Evolutionary conservation across 164 flowering plant genomes (phyloP), one percentile per base, ranked within the genome.

Genomic region (Liquidambar formosana): DNA sequence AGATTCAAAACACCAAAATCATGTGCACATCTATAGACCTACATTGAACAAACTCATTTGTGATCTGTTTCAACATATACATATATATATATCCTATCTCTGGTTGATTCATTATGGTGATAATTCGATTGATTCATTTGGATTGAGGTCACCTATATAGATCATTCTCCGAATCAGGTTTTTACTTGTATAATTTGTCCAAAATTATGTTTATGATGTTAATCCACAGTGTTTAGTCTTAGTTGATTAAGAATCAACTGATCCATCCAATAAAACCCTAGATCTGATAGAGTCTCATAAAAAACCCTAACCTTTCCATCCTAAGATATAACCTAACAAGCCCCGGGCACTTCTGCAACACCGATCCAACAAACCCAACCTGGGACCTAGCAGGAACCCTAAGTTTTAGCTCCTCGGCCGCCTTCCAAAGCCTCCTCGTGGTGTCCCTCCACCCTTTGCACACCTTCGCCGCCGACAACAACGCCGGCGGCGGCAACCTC

Each of bases 391-490:
- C 57, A 10, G 97, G 97, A 67, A 96, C 95, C 78, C 88, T 74
- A 47, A 96, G 73, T 60, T 86, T 76, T 15, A 96, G 80, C 86
- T 92, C 97, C 85, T 90, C 97, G 23, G 94, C 88, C 60, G 92
- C 83, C 53, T 75, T 73, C 98, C 99, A 96, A 26, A 96, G 57
- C 78, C 75, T 81, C 77, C 75, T 78, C 3, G 88, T 27, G 4
- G 91, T 77, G 26, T 86, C 94, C 69, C 97, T 84, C 99, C 99
- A 96, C 44, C 91, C 93, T 67, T 70, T 85, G 69, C 98, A 93
- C 13, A 96, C 99, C 82, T 78, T 77, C 26, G 95, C 89, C 52
- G 93, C 96, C 75, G 88, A 53, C 78, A 91, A 49, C 71, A 96
- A 63, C 63, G 77, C 86, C 52, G 84, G 59, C 33, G 99, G 99